These are phyloP conservation scores for Zasmidium cellare DNA, from an alignment of 2,329 filamentous ascomycete species.

Conservation along the genomic window DNA sequence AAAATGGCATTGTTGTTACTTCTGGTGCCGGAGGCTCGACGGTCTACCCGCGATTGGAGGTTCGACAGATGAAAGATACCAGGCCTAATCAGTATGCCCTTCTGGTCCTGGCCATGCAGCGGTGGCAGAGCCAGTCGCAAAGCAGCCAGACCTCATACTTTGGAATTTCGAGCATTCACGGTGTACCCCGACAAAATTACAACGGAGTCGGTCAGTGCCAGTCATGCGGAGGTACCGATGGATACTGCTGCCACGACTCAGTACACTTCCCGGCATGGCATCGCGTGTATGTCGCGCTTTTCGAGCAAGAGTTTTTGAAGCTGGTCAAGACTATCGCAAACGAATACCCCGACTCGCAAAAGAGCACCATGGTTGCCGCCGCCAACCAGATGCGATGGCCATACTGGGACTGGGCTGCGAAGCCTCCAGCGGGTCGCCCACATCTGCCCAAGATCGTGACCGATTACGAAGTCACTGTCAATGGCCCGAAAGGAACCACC, in stretches of 20 bases:
- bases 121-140: slow-evolving; percentile 15
- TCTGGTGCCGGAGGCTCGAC: slow-evolving; percentile 10
- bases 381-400: slow-evolving; percentile 27
- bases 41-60: slow-evolving; percentile 24
- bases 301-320: slow-evolving; percentile 29
- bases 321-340: slow-evolving; percentile 20
- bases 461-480: slow-evolving; percentile 23
- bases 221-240: slow-evolving; percentile 21
- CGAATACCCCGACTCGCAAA: slow-evolving; percentile 14
- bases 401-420: slow-evolving; percentile 32
- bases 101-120: slow-evolving; percentile 25
- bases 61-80: slow-evolving; percentile 24
- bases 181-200: slow-evolving; percentile 26
- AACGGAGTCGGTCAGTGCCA: slow-evolving; percentile 23
- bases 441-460: slow-evolving; percentile 24
- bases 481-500: slow-evolving; percentile 21
- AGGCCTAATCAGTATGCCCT: slow-evolving; percentile 28
- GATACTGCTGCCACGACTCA: slow-evolving; percentile 30
- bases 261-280: slow-evolving; percentile 31
- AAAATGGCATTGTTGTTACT: slow-evolving; percentile 8
- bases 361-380: slow-evolving; percentile 17
- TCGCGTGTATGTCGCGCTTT: slow-evolving; percentile 29
- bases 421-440: slow-evolving; percentile 12
- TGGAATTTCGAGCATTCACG: slow-evolving; percentile 28
- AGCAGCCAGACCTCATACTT: slow-evolving; percentile 17